A percentile compares a stretch with the other conserved stretches of the same genome.
phyloP scores from a whole-genome alignment of 805 yeast genomes.

The Nakazawaea wickerhamii region DNA sequence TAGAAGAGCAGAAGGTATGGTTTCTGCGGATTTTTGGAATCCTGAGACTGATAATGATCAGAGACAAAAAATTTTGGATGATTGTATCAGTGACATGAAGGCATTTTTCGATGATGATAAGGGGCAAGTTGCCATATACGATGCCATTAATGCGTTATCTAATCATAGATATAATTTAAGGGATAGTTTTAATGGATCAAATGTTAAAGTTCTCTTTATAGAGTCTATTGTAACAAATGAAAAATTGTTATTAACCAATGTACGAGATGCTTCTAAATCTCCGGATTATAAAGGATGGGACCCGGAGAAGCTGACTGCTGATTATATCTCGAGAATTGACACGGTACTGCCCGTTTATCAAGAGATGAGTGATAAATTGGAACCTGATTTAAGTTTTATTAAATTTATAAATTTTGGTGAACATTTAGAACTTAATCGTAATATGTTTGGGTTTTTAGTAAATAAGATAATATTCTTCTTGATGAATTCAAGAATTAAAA shows the following conservation, averaged over 20 bases:
- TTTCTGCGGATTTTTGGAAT: conserved; percentile 10
- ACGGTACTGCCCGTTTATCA: conserved; percentile 66
- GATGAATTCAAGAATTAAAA: conserved; percentile 83
- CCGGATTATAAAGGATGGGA: conserved; percentile 84
- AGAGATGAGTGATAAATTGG: conserved; percentile 51
- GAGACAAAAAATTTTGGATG: conserved; percentile 53
- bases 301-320: conserved; percentile 64
- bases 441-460: conserved; percentile 82
- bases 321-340: conserved; percentile 69
- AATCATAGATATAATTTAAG: conserved; percentile 58
- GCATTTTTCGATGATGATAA: conserved; percentile 65
- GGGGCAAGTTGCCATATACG: conserved; percentile 95
- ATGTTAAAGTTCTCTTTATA: conserved; percentile 77
- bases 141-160: conserved; percentile 84
- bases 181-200: conserved; percentile 45
- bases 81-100: conserved; percentile 65
- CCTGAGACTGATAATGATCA: conserved; percentile 24
- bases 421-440: conserved; percentile 68
- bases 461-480: conserved; percentile 88
- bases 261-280: conserved; percentile 78
- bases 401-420: conserved; percentile 91
- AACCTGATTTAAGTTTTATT: conserved; percentile 56
- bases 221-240: conserved; percentile 82
- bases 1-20: conserved; percentile 43
- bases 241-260: conserved; percentile 63